Evolutionary conservation across 2,329 filamentous ascomycete species (phyloP), one percentile per base, ranked within the genome.

Genomic region (Lasiodiplodia gonubiensis): DNA sequence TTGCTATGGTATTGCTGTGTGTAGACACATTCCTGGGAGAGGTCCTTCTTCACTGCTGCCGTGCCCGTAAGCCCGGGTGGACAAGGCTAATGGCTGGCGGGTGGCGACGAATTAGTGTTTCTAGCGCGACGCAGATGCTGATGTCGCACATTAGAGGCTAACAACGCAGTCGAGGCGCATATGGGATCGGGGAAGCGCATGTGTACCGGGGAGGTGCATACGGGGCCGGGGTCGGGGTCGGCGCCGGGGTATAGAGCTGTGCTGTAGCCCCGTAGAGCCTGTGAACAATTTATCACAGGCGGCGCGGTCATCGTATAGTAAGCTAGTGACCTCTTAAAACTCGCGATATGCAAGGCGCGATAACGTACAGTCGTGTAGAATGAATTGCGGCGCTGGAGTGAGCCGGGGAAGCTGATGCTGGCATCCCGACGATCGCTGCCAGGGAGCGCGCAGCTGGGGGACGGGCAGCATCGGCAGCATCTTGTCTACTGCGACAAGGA

Each of bases 1-100:
- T 10, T 52, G 42, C 59, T 35, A 33, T 23, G 64, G 51, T 27
- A 42, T 5, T 51, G 52, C 39, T 59, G 52, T 52, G 59, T 18
- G 14, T 33, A 46, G 54, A 55, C 54, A 2, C 42, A 60, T 60
- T 51, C 54, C 54, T 52, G 53, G 64, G 53, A 66, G 42, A 59
- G 30, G 52, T 4, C 30, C 54, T 67, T 60, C 53, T 67, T 67
- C 64, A 67, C 54, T 54, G 64, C 64, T 52, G 16, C 27, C 21
- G n/a, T n/a, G 33, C 49, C 61, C 61, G 49, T 23, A 35, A 53
- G 61, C 49, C 61, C 18, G 48, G 35, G 54, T 25, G 37, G 23
- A 16, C 37, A 27, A 5, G 27, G 27, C 27, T 5, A 27, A 27
- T 5, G 27, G 27, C 27, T 27, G 5, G 27, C 27, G 27, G 27